These are phyloP conservation scores for Catunica adiposa DNA, from an alignment of 2,329 filamentous ascomycete species.

Conservation along the genomic window DNA sequence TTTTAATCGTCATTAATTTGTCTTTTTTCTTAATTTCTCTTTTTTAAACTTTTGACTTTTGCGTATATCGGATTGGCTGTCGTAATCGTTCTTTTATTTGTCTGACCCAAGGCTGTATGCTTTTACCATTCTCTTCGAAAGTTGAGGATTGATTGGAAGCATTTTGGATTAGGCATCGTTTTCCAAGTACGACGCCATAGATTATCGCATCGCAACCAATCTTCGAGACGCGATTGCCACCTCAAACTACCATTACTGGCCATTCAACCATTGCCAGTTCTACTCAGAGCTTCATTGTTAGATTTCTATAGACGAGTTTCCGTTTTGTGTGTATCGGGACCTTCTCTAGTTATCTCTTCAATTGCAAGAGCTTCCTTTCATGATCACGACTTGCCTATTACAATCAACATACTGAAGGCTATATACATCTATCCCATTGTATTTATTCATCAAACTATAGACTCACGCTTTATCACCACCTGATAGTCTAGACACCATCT, in stretches of 20 bases:
- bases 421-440: not conserved
- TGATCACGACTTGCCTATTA: not conserved
- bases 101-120: not conserved
- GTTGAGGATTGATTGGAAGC: not conserved
- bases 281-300: not conserved
- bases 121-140: not conserved
- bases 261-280: not conserved
- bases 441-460: not conserved
- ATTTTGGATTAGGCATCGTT: conserved; percentile 1
- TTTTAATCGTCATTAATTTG: not conserved
- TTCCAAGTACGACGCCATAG: not conserved
- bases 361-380: conserved; percentile 1
- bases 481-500: not conserved
- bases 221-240: not conserved
- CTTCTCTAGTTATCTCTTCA: not conserved
- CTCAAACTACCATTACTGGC: not conserved
- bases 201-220: not conserved
- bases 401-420: not conserved
- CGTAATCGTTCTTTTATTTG: not conserved
- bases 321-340: not conserved
- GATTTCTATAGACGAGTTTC: not conserved
- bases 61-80: not conserved
- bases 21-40: not conserved
- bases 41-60: not conserved
- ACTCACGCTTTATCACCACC: not conserved